These are phyloP conservation scores for Mucor circinelloides DNA, from an alignment of 371 early-diverging fungal species.

Conservation along the genomic window DNA sequence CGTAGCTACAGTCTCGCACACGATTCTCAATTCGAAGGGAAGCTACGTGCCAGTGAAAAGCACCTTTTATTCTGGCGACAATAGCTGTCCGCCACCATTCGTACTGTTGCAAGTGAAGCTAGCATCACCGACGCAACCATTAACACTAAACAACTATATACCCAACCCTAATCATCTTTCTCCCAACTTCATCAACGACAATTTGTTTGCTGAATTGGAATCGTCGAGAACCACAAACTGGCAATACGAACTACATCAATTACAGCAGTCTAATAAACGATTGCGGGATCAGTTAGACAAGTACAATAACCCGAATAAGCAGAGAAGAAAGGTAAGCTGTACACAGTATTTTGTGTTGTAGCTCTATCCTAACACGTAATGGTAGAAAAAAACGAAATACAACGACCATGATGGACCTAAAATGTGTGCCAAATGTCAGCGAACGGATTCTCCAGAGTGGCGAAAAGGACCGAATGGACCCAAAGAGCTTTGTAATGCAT, in stretches of 20 bases:
- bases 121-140: background rate
- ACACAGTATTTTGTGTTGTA: background rate
- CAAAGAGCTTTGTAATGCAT: slow-evolving; percentile 85
- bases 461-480: slow-evolving; percentile 80
- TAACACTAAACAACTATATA: background rate
- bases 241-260: slow-evolving; percentile 50
- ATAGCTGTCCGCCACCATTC: slow-evolving; percentile 27
- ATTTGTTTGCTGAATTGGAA: slow-evolving; percentile 37
- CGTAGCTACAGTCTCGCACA: slow-evolving; percentile 29
- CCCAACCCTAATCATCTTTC: background rate
- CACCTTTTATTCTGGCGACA: slow-evolving; percentile 49
- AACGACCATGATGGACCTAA: slow-evolving; percentile 5
- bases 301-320: slow-evolving; percentile 15
- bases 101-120: slow-evolving; percentile 30
- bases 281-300: slow-evolving; percentile 38
- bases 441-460: slow-evolving; percentile 85
- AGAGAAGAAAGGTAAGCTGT: slow-evolving; percentile 22
- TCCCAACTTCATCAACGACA: slow-evolving; percentile 2
- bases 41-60: slow-evolving; percentile 33
- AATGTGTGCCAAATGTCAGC: slow-evolving; percentile 65
- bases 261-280: slow-evolving; percentile 30
- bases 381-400: slow-evolving; percentile 16
- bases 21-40: slow-evolving; percentile 44
- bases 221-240: slow-evolving; percentile 35
- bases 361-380: background rate